phyloP scores from a whole-genome alignment of 306 rosid species.

The Vigna mungo region DNA sequence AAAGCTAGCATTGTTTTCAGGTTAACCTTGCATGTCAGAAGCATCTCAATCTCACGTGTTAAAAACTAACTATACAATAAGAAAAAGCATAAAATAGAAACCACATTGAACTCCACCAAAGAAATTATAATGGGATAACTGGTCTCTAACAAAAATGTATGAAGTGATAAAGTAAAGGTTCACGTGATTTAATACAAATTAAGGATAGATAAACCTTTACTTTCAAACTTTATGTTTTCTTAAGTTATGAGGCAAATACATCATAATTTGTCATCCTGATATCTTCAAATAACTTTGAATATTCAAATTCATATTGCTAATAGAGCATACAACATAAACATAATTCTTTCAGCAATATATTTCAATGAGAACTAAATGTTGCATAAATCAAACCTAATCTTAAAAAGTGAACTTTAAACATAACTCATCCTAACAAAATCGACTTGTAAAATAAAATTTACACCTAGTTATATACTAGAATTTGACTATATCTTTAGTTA shows the following conservation, averaged over 20 bases:
- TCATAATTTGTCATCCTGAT: too few species aligned
- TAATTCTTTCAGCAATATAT: conserved; percentile 11
- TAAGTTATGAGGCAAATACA: too few species aligned
- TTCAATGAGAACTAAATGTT: conserved; percentile 7
- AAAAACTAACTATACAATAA: conserved; percentile 17
- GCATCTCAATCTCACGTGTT: background rate
- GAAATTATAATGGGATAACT: background rate
- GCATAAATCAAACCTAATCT: conserved; percentile 7
- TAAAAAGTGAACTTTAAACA: too few species aligned
- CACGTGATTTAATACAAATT: background rate
- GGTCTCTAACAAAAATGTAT: background rate
- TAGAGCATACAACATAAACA: background rate
- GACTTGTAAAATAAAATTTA: too few species aligned
- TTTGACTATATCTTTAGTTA: too few species aligned
- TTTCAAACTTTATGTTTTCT: too few species aligned
- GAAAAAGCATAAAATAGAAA: background rate
- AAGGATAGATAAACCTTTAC: background rate
- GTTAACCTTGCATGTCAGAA: conserved; percentile 23
- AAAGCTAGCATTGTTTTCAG: background rate
- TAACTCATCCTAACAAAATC: too few species aligned
- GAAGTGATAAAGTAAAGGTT: conserved; percentile 1
- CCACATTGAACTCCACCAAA: background rate
- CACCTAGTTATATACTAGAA: too few species aligned
- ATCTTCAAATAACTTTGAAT: too few species aligned
- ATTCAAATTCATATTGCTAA: background rate